Base-by-base conservation (phyloP, 371 early-diverging fungal genomes). In the Syncephalastrum racemosum region DNA sequence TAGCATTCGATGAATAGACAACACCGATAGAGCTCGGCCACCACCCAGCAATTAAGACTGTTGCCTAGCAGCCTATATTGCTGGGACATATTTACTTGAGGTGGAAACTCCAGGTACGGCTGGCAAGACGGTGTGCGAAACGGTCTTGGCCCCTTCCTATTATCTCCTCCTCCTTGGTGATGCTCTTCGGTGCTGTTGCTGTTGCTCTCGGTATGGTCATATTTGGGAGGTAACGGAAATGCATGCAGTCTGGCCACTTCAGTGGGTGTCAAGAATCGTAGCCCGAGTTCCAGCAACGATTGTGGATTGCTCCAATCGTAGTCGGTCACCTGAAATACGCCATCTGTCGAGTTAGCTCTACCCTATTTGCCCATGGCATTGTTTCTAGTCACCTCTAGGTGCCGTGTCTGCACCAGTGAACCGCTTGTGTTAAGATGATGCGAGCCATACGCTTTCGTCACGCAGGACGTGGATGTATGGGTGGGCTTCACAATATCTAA, bases 371-470 rank as follows among this genome's bases (percentile, higher is more conserved):
- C 13, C 19, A 13, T 43, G 50, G 16, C 43, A 36, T 31, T 43
- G 1, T 25, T 19, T 46, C 3, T n/a, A 55, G 54, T 53, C 53
- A 74, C 75, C 23, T 82, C 80, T 31, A 80, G 22, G 7, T 66
- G 52, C 40, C 63, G 69, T 24, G 83, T 82, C 60, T 83, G 86
- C 24, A 89, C 54, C 24, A 89, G 70, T 3, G 89, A 86, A 0
- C 92, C 90, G 12, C 83, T 77, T 6, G 85, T 84, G 41, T 80
- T 70, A 36, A 85, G 63, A 54, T 90, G 87, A 59, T 79, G 86
- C 7, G 85, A 84, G 23, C 90, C 89, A 50, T 89, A 88, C 7
- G 84, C 83, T 64, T 92, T 90, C 43, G 92, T 92, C 59, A 92
- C 88, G 51, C 87, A 85, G 15, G 89, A 81, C 23, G 85, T 84